Evolutionary conservation across 371 early-diverging fungal genomes (phyloP).

Genomic region (Apophysomyces elegans): DNA sequence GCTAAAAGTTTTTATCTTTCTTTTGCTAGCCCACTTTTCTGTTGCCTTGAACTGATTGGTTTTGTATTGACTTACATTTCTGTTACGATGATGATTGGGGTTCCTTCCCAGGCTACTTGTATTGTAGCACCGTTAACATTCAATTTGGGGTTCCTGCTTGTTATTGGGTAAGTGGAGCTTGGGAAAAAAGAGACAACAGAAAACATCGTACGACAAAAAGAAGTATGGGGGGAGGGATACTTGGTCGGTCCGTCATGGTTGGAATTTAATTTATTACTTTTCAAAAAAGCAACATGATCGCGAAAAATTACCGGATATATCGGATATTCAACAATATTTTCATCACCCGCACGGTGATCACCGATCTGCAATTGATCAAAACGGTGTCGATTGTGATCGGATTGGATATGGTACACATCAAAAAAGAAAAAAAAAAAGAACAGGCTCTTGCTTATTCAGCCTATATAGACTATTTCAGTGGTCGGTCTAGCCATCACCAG

Average conservation of each 20-base stretch:
- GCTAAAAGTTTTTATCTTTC: background rate
- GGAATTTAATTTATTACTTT: background rate
- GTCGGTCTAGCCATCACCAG: constrained; percentile 43
- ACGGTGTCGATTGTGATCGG: constrained; percentile 51
- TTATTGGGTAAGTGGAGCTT: constrained; percentile 43
- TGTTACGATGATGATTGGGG: constrained; percentile 55
- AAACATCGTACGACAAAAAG: background rate
- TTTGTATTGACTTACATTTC: constrained; percentile 58
- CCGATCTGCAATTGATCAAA: constrained; percentile 55
- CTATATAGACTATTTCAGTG: constrained; percentile 42
- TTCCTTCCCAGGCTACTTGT: constrained; percentile 50
- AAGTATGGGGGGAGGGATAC: no score
- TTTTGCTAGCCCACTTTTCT: constrained; percentile 55
- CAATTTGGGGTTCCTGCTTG: constrained; percentile 59
- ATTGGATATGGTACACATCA: constrained; percentile 49
- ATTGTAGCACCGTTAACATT: constrained; percentile 52
- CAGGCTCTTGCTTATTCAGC: background rate
- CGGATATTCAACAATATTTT: constrained; percentile 66
- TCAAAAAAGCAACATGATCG: constrained; percentile 57
- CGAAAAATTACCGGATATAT: constrained; percentile 67
- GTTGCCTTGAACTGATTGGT: constrained; percentile 60
- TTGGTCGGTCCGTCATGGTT: no score
- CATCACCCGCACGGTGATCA: constrained; percentile 62
- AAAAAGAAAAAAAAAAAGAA: background rate
- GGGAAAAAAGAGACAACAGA: no score